phyloP scores from a whole-genome alignment of 805 yeast genomes.

The Pichia scutulata region DNA sequence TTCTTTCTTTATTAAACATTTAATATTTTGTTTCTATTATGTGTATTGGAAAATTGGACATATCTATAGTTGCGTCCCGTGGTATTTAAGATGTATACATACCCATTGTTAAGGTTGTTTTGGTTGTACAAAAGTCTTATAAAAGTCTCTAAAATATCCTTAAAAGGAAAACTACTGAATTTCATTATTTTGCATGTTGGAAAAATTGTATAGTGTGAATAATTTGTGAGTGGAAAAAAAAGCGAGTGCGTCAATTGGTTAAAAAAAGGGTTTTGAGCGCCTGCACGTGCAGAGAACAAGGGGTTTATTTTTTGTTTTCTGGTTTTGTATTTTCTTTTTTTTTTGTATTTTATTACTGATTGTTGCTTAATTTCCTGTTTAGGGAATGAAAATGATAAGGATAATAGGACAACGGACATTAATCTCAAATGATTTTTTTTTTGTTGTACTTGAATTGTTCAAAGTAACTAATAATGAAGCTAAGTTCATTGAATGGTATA shows the following conservation, averaged over 20 bases:
- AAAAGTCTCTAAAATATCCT: not conserved
- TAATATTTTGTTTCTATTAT: too few relatives aligned
- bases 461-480: not conserved
- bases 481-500: not conserved
- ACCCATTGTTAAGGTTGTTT: conserved; percentile 10
- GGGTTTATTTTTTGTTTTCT: not conserved
- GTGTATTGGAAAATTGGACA: not conserved
- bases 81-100: not conserved
- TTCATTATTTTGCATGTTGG: not conserved
- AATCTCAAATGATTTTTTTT: not conserved
- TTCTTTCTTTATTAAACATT: too few relatives aligned
- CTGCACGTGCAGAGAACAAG: not conserved
- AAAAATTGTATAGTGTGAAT: not conserved
- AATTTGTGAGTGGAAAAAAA: not conserved
- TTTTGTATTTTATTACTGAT: too few relatives aligned
- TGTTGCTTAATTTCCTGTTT: not conserved
- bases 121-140: not conserved
- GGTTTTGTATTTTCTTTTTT: too few relatives aligned
- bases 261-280: not conserved
- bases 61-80: not conserved
- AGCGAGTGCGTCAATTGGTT: not conserved
- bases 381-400: not conserved
- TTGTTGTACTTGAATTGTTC: too few relatives aligned
- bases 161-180: not conserved
- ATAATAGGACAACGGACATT: too few relatives aligned